These are phyloP conservation scores for Pichia cactophila DNA, from an alignment of 1,139 yeast genomes.

Conservation along the genomic window DNA sequence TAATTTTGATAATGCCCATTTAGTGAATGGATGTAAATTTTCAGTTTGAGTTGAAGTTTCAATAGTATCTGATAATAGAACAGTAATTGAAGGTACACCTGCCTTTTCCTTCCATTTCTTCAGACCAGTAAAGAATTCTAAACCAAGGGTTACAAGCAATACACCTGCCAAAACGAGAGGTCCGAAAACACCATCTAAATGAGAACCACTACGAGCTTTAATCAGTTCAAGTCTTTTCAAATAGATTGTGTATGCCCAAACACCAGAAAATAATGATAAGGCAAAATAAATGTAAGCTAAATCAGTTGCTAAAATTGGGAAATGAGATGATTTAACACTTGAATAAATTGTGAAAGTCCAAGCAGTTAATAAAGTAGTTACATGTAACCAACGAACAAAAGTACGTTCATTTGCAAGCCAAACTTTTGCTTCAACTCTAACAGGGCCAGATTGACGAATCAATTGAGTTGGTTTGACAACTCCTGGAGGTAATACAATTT, in stretches of 20 bases:
- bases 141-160: slow-evolving; percentile 52
- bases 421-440: slow-evolving; percentile 92
- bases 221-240: slow-evolving; percentile 64
- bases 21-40: slow-evolving; percentile 23
- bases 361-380: slow-evolving; percentile 80
- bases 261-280: slow-evolving; percentile 71
- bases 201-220: slow-evolving; percentile 74
- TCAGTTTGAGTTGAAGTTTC: slow-evolving; percentile 10
- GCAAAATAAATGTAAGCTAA: slow-evolving; percentile 77
- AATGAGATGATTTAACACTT: slow-evolving; percentile 61
- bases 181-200: slow-evolving; percentile 83
- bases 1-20: slow-evolving; percentile 21
- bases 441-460: slow-evolving; percentile 83
- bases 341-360: slow-evolving; percentile 79
- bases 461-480: slow-evolving; percentile 73
- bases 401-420: slow-evolving; percentile 99
- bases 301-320: slow-evolving; percentile 45
- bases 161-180: slow-evolving; percentile 75
- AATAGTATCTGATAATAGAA: background rate
- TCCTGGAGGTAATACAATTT: slow-evolving; percentile 80
- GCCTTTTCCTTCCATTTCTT: slow-evolving; percentile 30
- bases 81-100: slow-evolving; percentile 9
- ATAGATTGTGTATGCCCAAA: slow-evolving; percentile 86
- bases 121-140: slow-evolving; percentile 71
- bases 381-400: slow-evolving; percentile 90